A percentile compares a stretch with the other conserved stretches of the same genome.
Conservation (phyloP, 257 asterid genomes). For the Solanum chmielewskii region DNA sequence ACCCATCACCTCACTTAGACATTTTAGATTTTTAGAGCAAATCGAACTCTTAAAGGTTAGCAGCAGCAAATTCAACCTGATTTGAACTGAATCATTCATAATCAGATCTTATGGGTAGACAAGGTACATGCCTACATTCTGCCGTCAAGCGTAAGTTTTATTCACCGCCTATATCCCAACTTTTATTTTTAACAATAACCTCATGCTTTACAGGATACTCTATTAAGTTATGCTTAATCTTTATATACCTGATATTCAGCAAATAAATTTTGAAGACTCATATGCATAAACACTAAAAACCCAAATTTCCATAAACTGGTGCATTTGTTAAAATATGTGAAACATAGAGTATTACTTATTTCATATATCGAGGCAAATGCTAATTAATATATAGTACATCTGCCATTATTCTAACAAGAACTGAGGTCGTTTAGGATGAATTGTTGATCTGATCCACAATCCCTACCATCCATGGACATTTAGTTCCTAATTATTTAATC, state of each 20-base stretch:
- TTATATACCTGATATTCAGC: neutral
- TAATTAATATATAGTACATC: too few species aligned
- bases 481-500: too few species aligned
- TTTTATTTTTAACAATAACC: neutral
- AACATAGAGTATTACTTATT: neutral
- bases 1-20: too few species aligned
- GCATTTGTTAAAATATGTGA: neutral
- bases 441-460: too few species aligned
- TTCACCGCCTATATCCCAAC: neutral
- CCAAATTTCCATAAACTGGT: neutral
- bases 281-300: neutral
- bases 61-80: too few species aligned
- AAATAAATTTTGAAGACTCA: neutral
- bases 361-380: too few species aligned
- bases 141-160: conserved; percentile 2
- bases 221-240: neutral
- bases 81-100: neutral
- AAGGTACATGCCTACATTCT: conserved; percentile 16
- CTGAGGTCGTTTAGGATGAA: too few species aligned
- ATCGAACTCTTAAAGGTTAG: too few species aligned
- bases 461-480: too few species aligned
- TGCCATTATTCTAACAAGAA: too few species aligned
- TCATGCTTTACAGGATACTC: neutral
- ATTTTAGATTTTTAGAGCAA: too few species aligned
- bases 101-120: conserved; percentile 3